Conservation (phyloP, 768 basidiomycete species). For the Tricholoma furcatifolium region DNA sequence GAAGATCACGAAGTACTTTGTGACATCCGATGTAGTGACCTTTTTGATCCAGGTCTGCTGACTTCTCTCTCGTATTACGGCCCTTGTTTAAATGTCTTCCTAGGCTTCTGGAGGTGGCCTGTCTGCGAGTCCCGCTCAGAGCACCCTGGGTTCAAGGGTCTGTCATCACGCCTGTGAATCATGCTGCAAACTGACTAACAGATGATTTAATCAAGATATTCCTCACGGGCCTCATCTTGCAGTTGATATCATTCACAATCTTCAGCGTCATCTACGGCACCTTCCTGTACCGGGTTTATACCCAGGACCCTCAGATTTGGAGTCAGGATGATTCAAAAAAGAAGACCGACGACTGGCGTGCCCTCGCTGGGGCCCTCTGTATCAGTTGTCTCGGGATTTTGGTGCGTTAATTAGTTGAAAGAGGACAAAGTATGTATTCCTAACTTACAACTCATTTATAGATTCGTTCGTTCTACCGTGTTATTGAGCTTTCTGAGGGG, state of each 20-base stretch:
- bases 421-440: background rate
- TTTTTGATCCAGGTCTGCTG: constrained; percentile 59
- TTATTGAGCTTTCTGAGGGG: constrained; percentile 63
- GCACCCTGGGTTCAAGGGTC: constrained; percentile 34
- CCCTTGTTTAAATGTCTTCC: background rate
- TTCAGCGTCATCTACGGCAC: constrained; percentile 47
- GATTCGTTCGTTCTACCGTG: constrained; percentile 62
- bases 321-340: constrained; percentile 29
- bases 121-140: constrained; percentile 37
- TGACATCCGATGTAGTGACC: constrained; percentile 61
- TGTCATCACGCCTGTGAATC: constrained; percentile 10
- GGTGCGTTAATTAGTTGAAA: constrained; percentile 29
- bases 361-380: constrained; percentile 47
- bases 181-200: background rate
- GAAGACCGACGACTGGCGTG: constrained; percentile 60
- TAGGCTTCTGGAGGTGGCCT: constrained; percentile 51
- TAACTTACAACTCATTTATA: constrained; percentile 16
- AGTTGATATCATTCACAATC: constrained; percentile 49
- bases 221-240: constrained; percentile 46
- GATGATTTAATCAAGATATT: background rate
- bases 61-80: background rate
- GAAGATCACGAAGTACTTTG: constrained; percentile 57
- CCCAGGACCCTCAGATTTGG: constrained; percentile 40
- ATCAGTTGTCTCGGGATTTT: constrained; percentile 64
- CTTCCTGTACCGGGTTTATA: constrained; percentile 50